A percentile compares a stretch with the other conserved stretches of the same genome.
Conservation (phyloP, 371 early-diverging fungal species). For the Batrachochytrium dendrobatidis region DNA sequence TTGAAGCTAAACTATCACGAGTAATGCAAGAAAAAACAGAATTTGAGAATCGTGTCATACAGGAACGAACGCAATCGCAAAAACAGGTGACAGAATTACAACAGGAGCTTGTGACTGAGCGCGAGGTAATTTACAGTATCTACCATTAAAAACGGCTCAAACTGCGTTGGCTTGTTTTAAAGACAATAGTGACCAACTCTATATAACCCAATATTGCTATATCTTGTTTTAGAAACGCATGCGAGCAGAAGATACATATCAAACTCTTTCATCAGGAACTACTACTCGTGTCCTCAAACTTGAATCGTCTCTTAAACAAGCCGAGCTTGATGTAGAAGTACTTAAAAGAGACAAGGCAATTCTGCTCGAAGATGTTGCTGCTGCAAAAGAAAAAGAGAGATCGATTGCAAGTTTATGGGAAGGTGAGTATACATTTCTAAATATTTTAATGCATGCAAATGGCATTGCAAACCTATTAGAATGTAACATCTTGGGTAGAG, state of each 20-base stretch:
- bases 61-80: constrained; percentile 10
- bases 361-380: constrained; percentile 33
- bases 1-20: constrained; percentile 14
- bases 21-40: constrained; percentile 16
- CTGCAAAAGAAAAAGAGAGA: constrained; percentile 25
- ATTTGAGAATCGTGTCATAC: not conserved
- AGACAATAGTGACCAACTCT: not conserved
- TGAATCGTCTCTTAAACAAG: constrained; percentile 22
- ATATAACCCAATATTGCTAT: not conserved
- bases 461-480: not conserved
- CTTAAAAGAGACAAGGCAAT: constrained; percentile 28
- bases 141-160: not conserved
- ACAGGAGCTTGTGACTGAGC: constrained; percentile 21
- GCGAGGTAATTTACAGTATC: constrained; percentile 17
- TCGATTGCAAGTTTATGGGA: constrained; percentile 16
- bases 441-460: not conserved
- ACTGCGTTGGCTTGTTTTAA: not conserved
- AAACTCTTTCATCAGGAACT: not conserved
- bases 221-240: not conserved
- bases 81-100: constrained; percentile 16
- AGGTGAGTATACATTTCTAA: constrained; percentile 6
- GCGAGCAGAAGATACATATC: constrained; percentile 7
- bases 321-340: constrained; percentile 25
- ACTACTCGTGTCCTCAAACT: constrained; percentile 14
- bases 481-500: constrained; percentile 7